phyloP scores from a whole-genome alignment of 2,329 filamentous ascomycete genomes.

The Arthroderma sp. region DNA sequence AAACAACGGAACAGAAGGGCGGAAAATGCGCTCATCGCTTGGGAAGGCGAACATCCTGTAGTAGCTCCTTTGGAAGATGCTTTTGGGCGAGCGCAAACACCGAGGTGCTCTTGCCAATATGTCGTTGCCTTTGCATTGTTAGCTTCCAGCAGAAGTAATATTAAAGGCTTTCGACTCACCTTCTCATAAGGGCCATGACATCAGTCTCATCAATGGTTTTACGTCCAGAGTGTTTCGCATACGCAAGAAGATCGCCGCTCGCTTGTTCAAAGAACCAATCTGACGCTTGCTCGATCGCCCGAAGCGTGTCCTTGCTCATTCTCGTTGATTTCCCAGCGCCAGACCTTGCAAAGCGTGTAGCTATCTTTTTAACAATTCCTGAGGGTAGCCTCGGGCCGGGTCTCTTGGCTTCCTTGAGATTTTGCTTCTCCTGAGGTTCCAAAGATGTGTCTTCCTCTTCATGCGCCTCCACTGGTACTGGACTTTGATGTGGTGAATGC shows the following conservation, averaged over 20 bases:
- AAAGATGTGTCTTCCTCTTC: background rate
- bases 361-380: constrained; percentile 54
- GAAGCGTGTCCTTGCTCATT: constrained; percentile 59
- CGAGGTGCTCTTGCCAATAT: constrained; percentile 57
- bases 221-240: constrained; percentile 67
- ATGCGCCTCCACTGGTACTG: constrained; percentile 5
- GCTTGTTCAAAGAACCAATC: constrained; percentile 90
- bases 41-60: constrained; percentile 54
- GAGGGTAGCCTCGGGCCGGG: constrained; percentile 63
- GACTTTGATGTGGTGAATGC: background rate
- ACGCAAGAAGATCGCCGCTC: constrained; percentile 64
- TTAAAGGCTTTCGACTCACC: constrained; percentile 42
- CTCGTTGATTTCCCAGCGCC: constrained; percentile 53
- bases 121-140: constrained; percentile 52
- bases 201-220: constrained; percentile 80
- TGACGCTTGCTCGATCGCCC: constrained; percentile 63
- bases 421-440: constrained; percentile 27
- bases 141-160: constrained; percentile 18
- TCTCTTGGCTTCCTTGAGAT: constrained; percentile 56
- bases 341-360: constrained; percentile 54
- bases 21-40: constrained; percentile 4
- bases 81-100: constrained; percentile 75
- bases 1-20: background rate
- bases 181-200: constrained; percentile 66
- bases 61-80: constrained; percentile 65